Evolutionary conservation across 2,329 filamentous ascomycete species (phyloP).

Genomic region (Ophiostoma pallidulum): DNA sequence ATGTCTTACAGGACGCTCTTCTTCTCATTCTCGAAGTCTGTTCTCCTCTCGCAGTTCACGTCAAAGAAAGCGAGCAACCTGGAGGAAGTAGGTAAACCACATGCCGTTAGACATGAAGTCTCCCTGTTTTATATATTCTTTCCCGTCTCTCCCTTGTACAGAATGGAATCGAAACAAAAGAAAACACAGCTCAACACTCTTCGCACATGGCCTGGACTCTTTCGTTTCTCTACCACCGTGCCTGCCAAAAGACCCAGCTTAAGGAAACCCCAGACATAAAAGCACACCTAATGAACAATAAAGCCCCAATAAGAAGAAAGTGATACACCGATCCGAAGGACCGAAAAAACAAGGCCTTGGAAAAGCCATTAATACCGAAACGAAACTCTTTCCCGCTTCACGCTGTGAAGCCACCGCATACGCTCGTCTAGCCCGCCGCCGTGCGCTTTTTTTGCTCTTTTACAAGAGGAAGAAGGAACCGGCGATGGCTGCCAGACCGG

Average conservation of each 20-base stretch:
- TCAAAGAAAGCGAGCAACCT: not conserved
- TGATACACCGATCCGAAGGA: not conserved
- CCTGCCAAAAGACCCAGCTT: not conserved
- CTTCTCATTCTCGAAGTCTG: no score
- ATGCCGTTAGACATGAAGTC: not conserved
- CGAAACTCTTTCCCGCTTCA: no score
- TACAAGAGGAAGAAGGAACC: conserved; percentile 35
- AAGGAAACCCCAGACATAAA: not conserved
- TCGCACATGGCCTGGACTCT: not conserved
- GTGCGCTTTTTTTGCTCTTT: not conserved
- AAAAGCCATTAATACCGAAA: conserved; percentile 5
- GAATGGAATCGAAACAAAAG: not conserved
- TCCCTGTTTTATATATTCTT: no score
- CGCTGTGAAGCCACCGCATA: no score
- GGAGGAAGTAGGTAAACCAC: conserved; percentile 5
- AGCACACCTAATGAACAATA: not conserved
- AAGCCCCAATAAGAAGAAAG: not conserved
- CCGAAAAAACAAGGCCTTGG: not conserved
- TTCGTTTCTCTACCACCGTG: not conserved
- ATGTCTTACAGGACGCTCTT: no score
- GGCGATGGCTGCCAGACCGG: conserved; percentile 34
- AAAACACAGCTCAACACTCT: conserved; percentile 3
- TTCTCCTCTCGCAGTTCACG: not conserved
- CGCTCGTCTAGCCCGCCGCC: not conserved
- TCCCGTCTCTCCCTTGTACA: conserved; percentile 9